A percentile compares a stretch with the other conserved stretches of the same genome.
These are phyloP conservation scores for Euclidium syriacum DNA, from an alignment of 345 rosid genomes.

Conservation along the genomic window DNA sequence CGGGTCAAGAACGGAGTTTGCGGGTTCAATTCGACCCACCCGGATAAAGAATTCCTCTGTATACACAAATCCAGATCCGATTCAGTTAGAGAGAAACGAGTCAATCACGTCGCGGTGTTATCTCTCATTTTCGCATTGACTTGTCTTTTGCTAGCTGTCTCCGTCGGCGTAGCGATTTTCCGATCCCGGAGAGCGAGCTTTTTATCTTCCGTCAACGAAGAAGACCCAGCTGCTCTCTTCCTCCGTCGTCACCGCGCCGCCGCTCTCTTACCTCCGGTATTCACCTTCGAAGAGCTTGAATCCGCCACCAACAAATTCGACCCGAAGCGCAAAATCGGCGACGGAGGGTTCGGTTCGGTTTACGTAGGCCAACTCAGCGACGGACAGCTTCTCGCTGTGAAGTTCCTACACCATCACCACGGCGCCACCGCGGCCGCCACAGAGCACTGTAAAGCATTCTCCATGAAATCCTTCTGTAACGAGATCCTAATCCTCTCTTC, in stretches of 20 bases:
- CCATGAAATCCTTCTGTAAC: constrained; percentile 77
- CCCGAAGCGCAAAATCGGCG: constrained; percentile 75
- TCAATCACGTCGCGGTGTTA: constrained; percentile 40
- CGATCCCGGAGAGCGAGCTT: constrained; percentile 46
- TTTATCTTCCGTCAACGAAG: constrained; percentile 39
- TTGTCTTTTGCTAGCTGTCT: constrained; percentile 46
- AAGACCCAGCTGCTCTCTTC: constrained; percentile 75
- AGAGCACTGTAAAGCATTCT: constrained; percentile 43
- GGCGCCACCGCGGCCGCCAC: constrained; percentile 36
- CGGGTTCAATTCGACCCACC: constrained; percentile 69
- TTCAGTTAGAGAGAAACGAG: constrained; percentile 26
- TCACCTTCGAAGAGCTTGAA: constrained; percentile 89
- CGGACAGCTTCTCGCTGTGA: constrained; percentile 71
- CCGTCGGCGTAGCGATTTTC: constrained; percentile 41
- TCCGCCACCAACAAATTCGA: constrained; percentile 73
- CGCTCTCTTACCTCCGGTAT: constrained; percentile 74
- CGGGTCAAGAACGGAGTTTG: constrained; percentile 48
- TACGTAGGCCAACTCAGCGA: constrained; percentile 70
- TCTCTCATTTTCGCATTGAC: constrained; percentile 47
- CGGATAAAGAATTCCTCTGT: constrained; percentile 50
- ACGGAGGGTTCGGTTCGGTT: constrained; percentile 93
- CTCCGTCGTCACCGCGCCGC: constrained; percentile 74
- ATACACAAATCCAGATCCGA: constrained; percentile 34
- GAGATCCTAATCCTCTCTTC: constrained; percentile 87
- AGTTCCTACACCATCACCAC: constrained; percentile 71